Evolutionary conservation across 345 rosid species (phyloP), one percentile per base, ranked within the genome.

Genomic region (Aegle marmelos): DNA sequence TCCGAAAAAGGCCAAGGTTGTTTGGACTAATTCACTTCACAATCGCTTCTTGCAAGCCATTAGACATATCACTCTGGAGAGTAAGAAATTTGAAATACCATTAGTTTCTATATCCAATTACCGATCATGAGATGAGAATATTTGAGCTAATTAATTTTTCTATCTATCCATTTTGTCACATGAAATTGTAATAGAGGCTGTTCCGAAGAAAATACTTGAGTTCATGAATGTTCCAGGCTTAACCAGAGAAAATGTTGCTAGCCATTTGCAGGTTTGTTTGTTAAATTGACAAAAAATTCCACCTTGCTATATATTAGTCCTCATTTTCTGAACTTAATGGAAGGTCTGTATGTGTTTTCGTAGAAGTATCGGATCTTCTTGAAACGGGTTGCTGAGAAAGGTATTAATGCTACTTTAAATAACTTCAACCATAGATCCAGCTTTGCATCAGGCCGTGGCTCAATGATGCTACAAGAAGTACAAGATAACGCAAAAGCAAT

Each of bases 241-340:
- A n/a, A 88, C 94, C 24, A 89, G 97, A 84, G 97, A 94, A 78
- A 88, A 93, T 78, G 82, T 93, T 3, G 97, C 97, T 11, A 92
- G 97, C 76, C 93, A 90, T 74, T 79, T 93, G 71, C 97, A 93
- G 94, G 97, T 93, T 82, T 59, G 79, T 37, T 34, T 41, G 36
- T 62, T 36, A 39, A 7, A 70, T 72, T 75, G n/a, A 65, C 41
- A 30, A 37, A 60, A 4, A 45, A 4, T 21, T 41, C 16, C 16
- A 27, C 54, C 56, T 31, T 45, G 50, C 50, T 45, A 0, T 45
- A 45, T 13, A 3, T 13, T 45, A 45, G 50, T 45, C 5, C 17
- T 13, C 50, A 45, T 45, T 13, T 45, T 45, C 50, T 45, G 10
- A 19, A n/a, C 9, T 2, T 22, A 54, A 56, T 22, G n/a, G 64